Evolutionary conservation across 139 green algal genomes (phyloP), one percentile per base, ranked within the genome.

Genomic region (Closterium sp.): DNA sequence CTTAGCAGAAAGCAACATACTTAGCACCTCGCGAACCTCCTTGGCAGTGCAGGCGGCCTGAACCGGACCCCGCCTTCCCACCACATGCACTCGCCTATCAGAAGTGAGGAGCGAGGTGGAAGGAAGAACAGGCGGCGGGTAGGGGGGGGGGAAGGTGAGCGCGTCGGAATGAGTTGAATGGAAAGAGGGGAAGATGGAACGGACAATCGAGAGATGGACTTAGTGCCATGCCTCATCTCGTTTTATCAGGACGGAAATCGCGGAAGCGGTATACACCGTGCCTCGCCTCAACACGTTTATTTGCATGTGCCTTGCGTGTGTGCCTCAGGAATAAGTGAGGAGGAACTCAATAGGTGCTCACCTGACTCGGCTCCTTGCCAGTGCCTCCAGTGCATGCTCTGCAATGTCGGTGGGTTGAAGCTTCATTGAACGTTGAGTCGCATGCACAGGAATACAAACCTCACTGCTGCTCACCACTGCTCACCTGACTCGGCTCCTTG

Each of bases 11-110:
- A 87, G 28, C 28, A 30, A 79, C 91, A 86, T 45, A 94, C 29
- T 93, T 21, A 99, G 95, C 42, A 99, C 32, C 95, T 99, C 98
- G 28, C 98, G 97, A 22, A 99, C 96, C 96, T 99, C 98, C 91
- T 99, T 99, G 31, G 98, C 94, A 0, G 98, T 99, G 95, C 97
- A 96, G 28, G 97, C 97, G 10, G 97, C 98, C 95, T 99, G 97
- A 86, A 97, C 97, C 5, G 97, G 97, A 21, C 98, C 97, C 31
- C 98, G 95, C 79, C 98, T 93, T 21, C 96, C 98, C 31, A 99
- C 97, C 28, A 97, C 24, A 31, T 87, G 85, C 62, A 79, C 62
- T 79, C 13, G 62, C 62, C 62, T 79, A 24, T 73, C 2, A 22
- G 42, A 27, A 73, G 50, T 4, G 2, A 29, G 87, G 29, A 19